Percentiles rank a stretch among this genome's conserved stretches.
Conservation (phyloP, 352 stramenopile genomes). For the Globisporangium parvum region DNA sequence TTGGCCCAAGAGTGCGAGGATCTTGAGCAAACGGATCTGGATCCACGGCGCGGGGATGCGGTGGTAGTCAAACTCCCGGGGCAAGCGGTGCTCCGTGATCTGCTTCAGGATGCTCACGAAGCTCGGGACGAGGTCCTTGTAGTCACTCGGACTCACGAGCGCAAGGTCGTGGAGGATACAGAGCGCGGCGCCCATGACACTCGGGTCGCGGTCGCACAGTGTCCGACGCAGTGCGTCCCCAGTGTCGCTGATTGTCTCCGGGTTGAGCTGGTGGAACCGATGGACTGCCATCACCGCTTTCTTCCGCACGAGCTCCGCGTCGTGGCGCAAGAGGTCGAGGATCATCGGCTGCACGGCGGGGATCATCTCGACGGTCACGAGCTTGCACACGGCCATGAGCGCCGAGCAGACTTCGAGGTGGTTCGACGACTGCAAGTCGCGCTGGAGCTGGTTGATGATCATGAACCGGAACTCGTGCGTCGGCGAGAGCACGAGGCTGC, state of each 20-base stretch:
- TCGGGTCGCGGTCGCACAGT: conserved; percentile 98
- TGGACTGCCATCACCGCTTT: conserved; percentile 98
- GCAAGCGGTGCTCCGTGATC: conserved; percentile 98
- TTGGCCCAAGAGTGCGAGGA: conserved; percentile 94
- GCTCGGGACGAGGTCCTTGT: conserved; percentile 98
- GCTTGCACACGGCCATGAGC: conserved; percentile 92
- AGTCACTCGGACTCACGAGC: conserved; percentile 86
- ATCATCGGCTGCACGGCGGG: conserved; percentile 94
- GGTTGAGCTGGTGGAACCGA: conserved; percentile 98
- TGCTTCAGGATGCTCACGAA: conserved; percentile 99
- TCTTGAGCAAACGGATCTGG: conserved; percentile 96
- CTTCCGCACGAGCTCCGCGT: conserved; percentile 97
- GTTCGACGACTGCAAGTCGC: conserved; percentile 88
- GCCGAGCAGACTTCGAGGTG: conserved; percentile 94
- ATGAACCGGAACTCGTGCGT: conserved; percentile 99
- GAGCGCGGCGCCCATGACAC: conserved; percentile 97
- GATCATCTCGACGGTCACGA: conserved; percentile 99
- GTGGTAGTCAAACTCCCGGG: conserved; percentile 99
- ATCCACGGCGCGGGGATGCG: conserved; percentile 99
- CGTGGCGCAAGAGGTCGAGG: conserved; percentile 93
- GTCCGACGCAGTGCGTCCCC: conserved; percentile 92
- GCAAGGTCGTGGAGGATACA: conserved; percentile 92
- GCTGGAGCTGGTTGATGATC: conserved; percentile 99
- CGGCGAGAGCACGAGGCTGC: conserved; percentile 92
- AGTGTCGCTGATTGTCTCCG: conserved; percentile 85